These are phyloP conservation scores for Penicillium janthinellum DNA, from an alignment of 2,329 filamentous ascomycete genomes.

Conservation along the genomic window DNA sequence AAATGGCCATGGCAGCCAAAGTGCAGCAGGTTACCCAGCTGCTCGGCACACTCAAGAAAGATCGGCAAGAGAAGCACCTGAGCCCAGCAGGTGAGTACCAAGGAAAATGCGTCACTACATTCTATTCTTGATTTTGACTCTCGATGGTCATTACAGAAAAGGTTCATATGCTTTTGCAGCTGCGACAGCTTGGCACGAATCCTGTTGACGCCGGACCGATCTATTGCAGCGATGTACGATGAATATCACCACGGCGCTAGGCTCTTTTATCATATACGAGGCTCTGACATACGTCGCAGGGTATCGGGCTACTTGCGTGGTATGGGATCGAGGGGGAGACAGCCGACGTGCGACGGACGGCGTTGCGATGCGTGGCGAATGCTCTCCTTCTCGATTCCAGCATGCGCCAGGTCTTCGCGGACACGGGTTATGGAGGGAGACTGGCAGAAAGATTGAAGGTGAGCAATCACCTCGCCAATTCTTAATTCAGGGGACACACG, in stretches of 20 bases:
- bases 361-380: conserved; percentile 81
- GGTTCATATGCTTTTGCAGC: conserved; percentile 55
- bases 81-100: conserved; percentile 59
- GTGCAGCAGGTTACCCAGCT: conserved; percentile 67
- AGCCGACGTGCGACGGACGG: conserved; percentile 68
- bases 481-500: not conserved
- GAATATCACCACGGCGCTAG: not conserved
- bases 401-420: conserved; percentile 72
- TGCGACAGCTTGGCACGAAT: conserved; percentile 79
- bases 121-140: conserved; percentile 8
- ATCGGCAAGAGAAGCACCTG: conserved; percentile 63
- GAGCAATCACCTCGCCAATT: not conserved
- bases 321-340: conserved; percentile 72
- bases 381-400: conserved; percentile 70
- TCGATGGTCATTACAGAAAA: conserved; percentile 29
- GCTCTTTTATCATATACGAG: not conserved
- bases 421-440: conserved; percentile 67
- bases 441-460: conserved; percentile 70
- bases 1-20: conserved; percentile 56
- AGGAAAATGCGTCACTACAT: not conserved
- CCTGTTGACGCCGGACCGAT: conserved; percentile 75
- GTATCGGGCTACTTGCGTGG: conserved; percentile 69
- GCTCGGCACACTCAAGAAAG: conserved; percentile 62
- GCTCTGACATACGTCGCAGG: conserved; percentile 52
- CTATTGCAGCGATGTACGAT: conserved; percentile 72